These are phyloP conservation scores for Pseudonectria buxi DNA, from an alignment of 2,329 filamentous ascomycete genomes.

Conservation along the genomic window DNA sequence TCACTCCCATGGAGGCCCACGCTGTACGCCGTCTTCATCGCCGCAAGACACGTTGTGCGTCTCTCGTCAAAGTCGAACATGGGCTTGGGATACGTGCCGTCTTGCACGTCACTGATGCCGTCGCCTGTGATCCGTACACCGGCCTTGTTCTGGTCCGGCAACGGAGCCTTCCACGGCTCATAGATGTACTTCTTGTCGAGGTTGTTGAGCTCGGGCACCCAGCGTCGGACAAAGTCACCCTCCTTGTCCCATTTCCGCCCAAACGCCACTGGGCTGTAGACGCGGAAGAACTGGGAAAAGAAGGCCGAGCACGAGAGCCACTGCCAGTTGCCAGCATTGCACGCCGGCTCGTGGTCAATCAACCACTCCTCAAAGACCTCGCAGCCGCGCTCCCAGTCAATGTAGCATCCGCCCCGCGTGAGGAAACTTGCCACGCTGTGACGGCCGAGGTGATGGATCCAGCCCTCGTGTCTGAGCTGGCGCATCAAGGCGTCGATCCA, in stretches of 20 bases:
- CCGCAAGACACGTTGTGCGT: constrained; percentile 55
- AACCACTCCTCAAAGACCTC: constrained; percentile 73
- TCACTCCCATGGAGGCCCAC: constrained; percentile 60
- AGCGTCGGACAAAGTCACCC: constrained; percentile 56
- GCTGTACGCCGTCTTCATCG: constrained; percentile 64
- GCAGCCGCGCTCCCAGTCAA: constrained; percentile 72
- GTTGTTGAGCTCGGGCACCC: constrained; percentile 58
- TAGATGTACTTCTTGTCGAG: constrained; percentile 67
- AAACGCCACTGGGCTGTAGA: constrained; percentile 65
- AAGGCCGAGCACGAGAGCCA: constrained; percentile 73
- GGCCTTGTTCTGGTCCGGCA: constrained; percentile 61
- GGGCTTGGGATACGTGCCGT: constrained; percentile 60
- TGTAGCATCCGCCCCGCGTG: constrained; percentile 71
- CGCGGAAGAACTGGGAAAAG: constrained; percentile 64
- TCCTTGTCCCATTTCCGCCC: constrained; percentile 69
- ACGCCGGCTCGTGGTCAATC: constrained; percentile 67
- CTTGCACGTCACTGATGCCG: constrained; percentile 34
- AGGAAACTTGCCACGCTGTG: constrained; percentile 76
- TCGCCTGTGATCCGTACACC: constrained; percentile 55
- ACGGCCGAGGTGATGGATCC: constrained; percentile 73
- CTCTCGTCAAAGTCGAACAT: constrained; percentile 69
- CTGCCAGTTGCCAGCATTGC: constrained; percentile 72
- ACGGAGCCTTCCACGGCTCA: constrained; percentile 69
- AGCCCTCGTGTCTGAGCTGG: constrained; percentile 63
- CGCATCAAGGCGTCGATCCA: constrained; percentile 79